Percentiles rank a stretch among this genome's conserved stretches.
Evolutionary conservation across 257 asterid genomes (phyloP).

Genomic region (Fraxinus cuspidata): DNA sequence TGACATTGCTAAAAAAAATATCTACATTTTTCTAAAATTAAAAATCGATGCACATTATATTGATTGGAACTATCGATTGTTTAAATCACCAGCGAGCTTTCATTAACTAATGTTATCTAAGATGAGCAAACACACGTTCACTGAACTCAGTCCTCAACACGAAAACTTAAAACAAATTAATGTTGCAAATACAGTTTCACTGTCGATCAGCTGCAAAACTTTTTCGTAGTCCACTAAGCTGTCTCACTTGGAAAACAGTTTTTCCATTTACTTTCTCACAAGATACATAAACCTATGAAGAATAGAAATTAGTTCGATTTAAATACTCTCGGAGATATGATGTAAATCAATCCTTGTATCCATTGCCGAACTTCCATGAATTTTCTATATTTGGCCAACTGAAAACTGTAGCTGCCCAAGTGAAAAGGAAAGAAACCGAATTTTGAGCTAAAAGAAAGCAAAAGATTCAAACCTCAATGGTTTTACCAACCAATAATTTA

Average conservation of each 20-base stretch:
- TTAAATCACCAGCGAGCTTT: too few relatives aligned
- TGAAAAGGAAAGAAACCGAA: constrained; percentile 9
- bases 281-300: constrained; percentile 18
- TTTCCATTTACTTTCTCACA: background rate
- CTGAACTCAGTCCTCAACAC: background rate
- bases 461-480: background rate
- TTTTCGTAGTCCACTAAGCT: background rate
- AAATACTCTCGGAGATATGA: constrained; percentile 13
- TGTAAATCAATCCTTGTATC: constrained; percentile 19
- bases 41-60: too few relatives aligned
- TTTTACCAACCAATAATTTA: background rate
- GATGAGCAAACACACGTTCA: background rate
- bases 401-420: constrained; percentile 24
- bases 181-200: background rate
- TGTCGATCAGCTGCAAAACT: background rate
- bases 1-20: too few relatives aligned
- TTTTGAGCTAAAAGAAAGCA: background rate
- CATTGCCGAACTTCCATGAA: constrained; percentile 16
- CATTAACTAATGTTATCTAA: background rate
- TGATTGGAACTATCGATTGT: too few relatives aligned
- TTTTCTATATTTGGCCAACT: constrained; percentile 21
- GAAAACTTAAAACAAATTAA: background rate
- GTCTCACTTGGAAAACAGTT: background rate
- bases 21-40: too few relatives aligned
- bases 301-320: constrained; percentile 1